Base-by-base conservation (phyloP, 2,329 filamentous ascomycete species). In the Aspergillus intermedius region DNA sequence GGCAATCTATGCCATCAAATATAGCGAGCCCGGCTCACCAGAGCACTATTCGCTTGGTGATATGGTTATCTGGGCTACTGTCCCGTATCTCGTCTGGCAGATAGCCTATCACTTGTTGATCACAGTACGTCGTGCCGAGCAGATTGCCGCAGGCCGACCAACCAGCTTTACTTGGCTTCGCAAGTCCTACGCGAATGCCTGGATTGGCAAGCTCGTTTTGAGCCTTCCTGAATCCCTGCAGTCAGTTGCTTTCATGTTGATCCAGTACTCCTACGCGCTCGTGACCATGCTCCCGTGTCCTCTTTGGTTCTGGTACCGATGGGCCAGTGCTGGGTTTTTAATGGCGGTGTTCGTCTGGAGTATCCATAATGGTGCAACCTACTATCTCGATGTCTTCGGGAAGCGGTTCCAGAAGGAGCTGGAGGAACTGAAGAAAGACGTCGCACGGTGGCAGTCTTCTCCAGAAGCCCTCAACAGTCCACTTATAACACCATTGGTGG, bases 81-180 rank as follows among this genome's bases (percentile, higher is more conserved):
- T 95, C 1, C 93, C 93, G 1, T 98, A 98, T 63, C 83, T 87
- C 2, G 61, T 95, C 62, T 98, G 93, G 93, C 93, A 98, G 69
- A 74, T 96, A 2, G 75, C 77, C 44, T 98, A 98, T 72, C 94
- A 97, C 72, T 86, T 95, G 66, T 81, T 96, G 58, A 98, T 98
- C 70, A 95, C 90, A 1, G 87, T 97, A 34, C 87, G 93, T 40
- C 86, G 91, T n/a, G 83, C 87, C 47, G 90, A 95, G 49, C 91
- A 97, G 75, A 98, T 98, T 62, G 90, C 89, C 6, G 93, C 93
- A 13, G 93, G 93, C 12, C 86, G 91, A 2, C 93, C 91, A 4
- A 98, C 93, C 1, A 95, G 90, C 12, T 98, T 96, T 68, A 98
- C 93, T 45, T 98, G 93, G 93, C 80, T 98, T 46, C 87, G 91